Conservation (phyloP, 805 yeast species). For the Saccharomycopsis sp. region DNA sequence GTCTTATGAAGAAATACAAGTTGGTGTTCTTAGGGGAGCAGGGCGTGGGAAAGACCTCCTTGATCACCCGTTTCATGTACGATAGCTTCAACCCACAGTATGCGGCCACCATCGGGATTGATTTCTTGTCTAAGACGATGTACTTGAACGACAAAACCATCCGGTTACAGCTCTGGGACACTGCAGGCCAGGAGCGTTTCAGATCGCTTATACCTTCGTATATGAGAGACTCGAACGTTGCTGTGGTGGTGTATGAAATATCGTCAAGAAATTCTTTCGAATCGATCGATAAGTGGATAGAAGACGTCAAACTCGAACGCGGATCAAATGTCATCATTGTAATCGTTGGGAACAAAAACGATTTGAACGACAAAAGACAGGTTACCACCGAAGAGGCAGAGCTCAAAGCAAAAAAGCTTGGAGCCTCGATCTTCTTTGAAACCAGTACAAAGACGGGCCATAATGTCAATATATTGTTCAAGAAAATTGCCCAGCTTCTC, state of each 20-base stretch:
- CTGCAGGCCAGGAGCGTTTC: conserved; percentile 96
- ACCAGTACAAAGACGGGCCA: conserved; percentile 94
- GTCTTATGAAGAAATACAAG: conserved; percentile 53
- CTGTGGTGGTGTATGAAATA: conserved; percentile 91
- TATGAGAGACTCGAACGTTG: conserved; percentile 94
- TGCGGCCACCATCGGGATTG: conserved; percentile 95
- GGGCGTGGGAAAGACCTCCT: conserved; percentile 93
- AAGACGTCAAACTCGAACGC: conserved; percentile 88
- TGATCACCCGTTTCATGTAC: conserved; percentile 96
- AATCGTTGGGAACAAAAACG: conserved; percentile 88
- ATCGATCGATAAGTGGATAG: conserved; percentile 84
- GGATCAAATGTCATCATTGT: conserved; percentile 85
- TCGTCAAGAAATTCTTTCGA: conserved; percentile 81
- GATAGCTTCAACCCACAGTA: conserved; percentile 95
- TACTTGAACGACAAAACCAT: conserved; percentile 94
- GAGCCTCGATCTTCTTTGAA: conserved; percentile 78
- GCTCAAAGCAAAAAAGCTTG: conserved; percentile 59
- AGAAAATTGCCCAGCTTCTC: conserved; percentile 81
- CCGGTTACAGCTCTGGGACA: conserved; percentile 93
- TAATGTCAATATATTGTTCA: conserved; percentile 84
- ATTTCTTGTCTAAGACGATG: conserved; percentile 90
- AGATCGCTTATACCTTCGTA: conserved; percentile 92
- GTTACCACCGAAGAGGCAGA: conserved; percentile 83
- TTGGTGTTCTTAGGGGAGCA: conserved; percentile 97
- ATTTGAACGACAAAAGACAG: conserved; percentile 72